These are phyloP conservation scores for Pseudozyma sp. DNA, from an alignment of 1,284 basidiomycete genomes.

Conservation along the genomic window DNA sequence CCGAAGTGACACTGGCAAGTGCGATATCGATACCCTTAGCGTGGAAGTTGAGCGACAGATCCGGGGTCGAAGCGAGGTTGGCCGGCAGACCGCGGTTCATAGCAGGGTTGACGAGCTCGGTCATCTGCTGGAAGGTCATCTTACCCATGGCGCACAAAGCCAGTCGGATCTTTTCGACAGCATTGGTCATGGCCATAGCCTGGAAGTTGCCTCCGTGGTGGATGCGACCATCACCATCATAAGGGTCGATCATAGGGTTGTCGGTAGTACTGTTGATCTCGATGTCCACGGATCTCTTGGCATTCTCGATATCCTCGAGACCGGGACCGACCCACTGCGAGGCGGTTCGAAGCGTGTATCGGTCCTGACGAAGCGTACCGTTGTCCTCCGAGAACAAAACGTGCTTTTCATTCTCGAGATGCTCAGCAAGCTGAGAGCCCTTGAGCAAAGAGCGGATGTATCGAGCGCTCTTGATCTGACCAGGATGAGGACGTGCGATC, in stretches of 20 bases:
- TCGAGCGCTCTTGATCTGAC: constrained; percentile 74
- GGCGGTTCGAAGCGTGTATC: constrained; percentile 76
- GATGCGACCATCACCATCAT: constrained; percentile 47
- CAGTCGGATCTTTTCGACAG: constrained; percentile 87
- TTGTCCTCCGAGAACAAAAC: constrained; percentile 77
- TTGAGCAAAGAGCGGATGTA: constrained; percentile 71
- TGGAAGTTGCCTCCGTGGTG: constrained; percentile 56
- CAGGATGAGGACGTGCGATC: constrained; percentile 83
- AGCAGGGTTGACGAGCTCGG: constrained; percentile 76
- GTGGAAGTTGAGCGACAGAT: constrained; percentile 76
- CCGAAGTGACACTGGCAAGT: constrained; percentile 68
- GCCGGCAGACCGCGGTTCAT: constrained; percentile 58
- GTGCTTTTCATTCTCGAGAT: constrained; percentile 76
- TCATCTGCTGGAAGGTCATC: constrained; percentile 83
- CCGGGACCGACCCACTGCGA: constrained; percentile 81
- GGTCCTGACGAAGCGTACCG: constrained; percentile 79
- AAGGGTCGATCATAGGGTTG: constrained; percentile 52
- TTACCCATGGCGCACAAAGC: constrained; percentile 84
- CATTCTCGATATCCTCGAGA: constrained; percentile 80
- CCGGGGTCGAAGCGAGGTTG: constrained; percentile 56
- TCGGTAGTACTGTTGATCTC: constrained; percentile 87
- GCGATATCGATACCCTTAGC: constrained; percentile 88
- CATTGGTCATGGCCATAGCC: constrained; percentile 81
- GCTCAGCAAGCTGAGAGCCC: constrained; percentile 78
- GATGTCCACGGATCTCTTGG: constrained; percentile 76